Base-by-base conservation (phyloP, 1,284 basidiomycete species). In the Inonotus hispidus region DNA sequence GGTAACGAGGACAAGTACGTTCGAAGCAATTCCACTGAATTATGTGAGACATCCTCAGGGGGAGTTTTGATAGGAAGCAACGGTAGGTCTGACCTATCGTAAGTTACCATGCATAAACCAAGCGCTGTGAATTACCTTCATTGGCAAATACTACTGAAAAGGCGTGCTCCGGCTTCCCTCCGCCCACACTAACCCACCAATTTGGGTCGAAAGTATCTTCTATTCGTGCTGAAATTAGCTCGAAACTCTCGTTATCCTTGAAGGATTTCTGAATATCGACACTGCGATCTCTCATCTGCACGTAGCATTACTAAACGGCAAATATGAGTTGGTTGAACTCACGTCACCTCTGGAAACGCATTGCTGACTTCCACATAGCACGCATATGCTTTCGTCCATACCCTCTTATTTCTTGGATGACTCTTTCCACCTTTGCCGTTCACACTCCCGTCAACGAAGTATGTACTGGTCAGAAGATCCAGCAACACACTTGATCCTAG, bases 1-100 rank as follows among this genome's bases (percentile, higher is more conserved):
- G 93, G 92, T 0, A 95, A 77, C 0, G 88, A 82, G 0, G 80
- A 72, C 1, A 95, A 79, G 65, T 89, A 89, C 8, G 74, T 69
- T 29, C 75, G 80, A 11, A 94, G 76, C 16, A 79, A 73, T 0
- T 75, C 70, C 1, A 79, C 64, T 73, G 73, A n/a, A 45, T 41
- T 16, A 56, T 56, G 32, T 25, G 32, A 35, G 6, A 32, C 63
- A 55, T 52, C 27, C 4, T 23, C 29, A 29, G 56, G 23, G 29
- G 53, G 29, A 39, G 46, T 23, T 35, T 52, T 38, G 8, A 8
- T 32, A 14, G 38, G 38, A 16, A 49, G n/a, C 52, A 52, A 49
- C 5, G 60, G 47, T 38, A 53, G 35, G 43, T 50, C 49, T 63
- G 59, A 29, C 3, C 35, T 39, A 19, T 41, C 38, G 39, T 52